Evolutionary conservation across 306 rosid species (phyloP).

Genomic region (Quercus variabilis): DNA sequence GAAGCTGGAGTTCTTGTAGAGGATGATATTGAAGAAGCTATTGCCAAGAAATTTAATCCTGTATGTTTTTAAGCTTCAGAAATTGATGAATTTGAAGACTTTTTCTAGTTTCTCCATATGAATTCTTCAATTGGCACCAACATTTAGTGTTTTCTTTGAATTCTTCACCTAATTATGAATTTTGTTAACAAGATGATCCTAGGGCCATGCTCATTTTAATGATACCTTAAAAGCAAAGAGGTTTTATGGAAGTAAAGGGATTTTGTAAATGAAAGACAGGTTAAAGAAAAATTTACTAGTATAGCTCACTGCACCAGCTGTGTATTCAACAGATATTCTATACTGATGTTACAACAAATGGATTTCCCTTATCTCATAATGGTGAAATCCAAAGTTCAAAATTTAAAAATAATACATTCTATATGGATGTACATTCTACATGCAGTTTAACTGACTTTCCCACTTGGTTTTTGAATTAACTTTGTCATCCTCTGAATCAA

Average conservation of each 20-base stretch:
- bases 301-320: too few relatives aligned
- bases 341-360: too few relatives aligned
- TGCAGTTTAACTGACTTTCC: too few relatives aligned
- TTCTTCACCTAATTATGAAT: neutral
- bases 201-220: neutral
- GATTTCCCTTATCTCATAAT: too few relatives aligned
- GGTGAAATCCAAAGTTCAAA: too few relatives aligned
- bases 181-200: neutral
- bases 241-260: neutral
- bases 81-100: neutral
- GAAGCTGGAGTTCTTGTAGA: constrained; percentile 74
- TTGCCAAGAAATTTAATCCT: constrained; percentile 73
- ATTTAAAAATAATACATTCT: too few relatives aligned
- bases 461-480: too few relatives aligned
- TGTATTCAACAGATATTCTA: too few relatives aligned
- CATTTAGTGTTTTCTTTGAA: neutral
- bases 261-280: too few relatives aligned
- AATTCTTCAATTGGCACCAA: neutral
- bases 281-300: too few relatives aligned
- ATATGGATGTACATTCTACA: too few relatives aligned
- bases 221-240: neutral
- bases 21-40: constrained; percentile 60
- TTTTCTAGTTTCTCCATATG: neutral
- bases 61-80: constrained; percentile 46
- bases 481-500: too few relatives aligned